Base-by-base conservation (phyloP, 176 grass and related monocot genomes). In the Panicum miliaceum region DNA sequence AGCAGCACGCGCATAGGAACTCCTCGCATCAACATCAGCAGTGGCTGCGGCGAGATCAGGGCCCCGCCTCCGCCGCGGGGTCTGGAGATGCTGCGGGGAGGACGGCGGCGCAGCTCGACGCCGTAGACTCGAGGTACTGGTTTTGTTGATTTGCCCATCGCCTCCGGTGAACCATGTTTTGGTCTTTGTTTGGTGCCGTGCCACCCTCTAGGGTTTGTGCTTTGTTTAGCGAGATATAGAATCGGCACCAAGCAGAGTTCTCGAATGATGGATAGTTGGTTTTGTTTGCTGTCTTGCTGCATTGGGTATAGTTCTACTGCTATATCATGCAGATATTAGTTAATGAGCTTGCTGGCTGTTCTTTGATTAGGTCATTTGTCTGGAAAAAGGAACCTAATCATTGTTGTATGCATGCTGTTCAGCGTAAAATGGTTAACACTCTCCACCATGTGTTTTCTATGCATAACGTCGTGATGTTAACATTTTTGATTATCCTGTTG, bases 21-120 rank as follows among this genome's bases (percentile, higher is more conserved):
- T 62, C 86, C 64, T 45, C 47, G 64, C 86, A 88, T 0, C 85
- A 87, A 18, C 86, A 79, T n/a, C 70, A 84, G 77, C 70, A 85
- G 70, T 85, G 83, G 88, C 88, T 89, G 77, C 83, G 63, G 71
- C 71, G 88, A 29, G 83, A 89, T 35, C 83, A 85, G 78, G 88
- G 68, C 52, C 7, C 71, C 48, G 75, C 78, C 70, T 34, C 64
- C 50, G 85, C 78, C 26, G 78, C 61, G 22, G 58, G 52, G n/a
- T 51, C 77, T 22, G 82, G 71, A 42, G 77, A 85, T 63, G 70
- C 71, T 1, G 12, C 29, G 29, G 32, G 77, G 10, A 85, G 77
- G 77, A 12, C 70, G n/a, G 77, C 36, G 19, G 27, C 83, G 7
- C 71, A 75, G 64, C 46, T 77, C 7, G 88, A 77, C 40, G 19